phyloP scores from a whole-genome alignment of 2,329 filamentous ascomycete species.

The Calonectria ilicicola region DNA sequence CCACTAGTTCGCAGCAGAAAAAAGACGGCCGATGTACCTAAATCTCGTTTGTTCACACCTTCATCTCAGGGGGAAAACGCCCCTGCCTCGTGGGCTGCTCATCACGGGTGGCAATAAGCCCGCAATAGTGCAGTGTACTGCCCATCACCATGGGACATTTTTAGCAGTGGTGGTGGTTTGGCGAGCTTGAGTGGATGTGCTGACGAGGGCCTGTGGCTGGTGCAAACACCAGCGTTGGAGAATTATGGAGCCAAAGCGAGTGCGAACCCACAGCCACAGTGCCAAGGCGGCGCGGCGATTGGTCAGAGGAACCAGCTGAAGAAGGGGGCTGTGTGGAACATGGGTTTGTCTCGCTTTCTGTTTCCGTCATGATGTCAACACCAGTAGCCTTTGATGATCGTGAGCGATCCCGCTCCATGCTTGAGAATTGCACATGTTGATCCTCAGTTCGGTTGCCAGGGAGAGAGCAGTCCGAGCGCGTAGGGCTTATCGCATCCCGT shows the following conservation, averaged over 20 bases:
- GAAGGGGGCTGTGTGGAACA: neutral
- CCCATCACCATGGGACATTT: neutral
- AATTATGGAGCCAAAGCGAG: neutral
- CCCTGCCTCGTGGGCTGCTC: neutral
- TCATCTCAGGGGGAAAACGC: neutral
- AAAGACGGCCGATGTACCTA: neutral
- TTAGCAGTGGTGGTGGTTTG: neutral
- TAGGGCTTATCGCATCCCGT: neutral
- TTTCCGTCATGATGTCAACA: neutral
- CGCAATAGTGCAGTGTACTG: neutral
- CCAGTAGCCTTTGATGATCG: neutral
- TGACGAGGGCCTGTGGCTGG: constrained; percentile 10
- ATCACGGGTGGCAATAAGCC: neutral
- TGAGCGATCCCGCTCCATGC: neutral
- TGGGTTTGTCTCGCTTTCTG: neutral
- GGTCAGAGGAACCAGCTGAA: neutral
- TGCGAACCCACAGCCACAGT: neutral
- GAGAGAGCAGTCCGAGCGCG: neutral
- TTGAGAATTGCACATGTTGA: neutral
- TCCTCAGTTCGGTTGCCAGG: neutral
- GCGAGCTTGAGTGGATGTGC: neutral
- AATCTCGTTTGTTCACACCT: neutral
- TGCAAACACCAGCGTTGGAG: neutral
- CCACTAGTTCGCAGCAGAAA: neutral
- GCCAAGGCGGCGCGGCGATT: neutral